These are phyloP conservation scores for Pogostemon cablin DNA, from an alignment of 257 asterid genomes.

Conservation along the genomic window DNA sequence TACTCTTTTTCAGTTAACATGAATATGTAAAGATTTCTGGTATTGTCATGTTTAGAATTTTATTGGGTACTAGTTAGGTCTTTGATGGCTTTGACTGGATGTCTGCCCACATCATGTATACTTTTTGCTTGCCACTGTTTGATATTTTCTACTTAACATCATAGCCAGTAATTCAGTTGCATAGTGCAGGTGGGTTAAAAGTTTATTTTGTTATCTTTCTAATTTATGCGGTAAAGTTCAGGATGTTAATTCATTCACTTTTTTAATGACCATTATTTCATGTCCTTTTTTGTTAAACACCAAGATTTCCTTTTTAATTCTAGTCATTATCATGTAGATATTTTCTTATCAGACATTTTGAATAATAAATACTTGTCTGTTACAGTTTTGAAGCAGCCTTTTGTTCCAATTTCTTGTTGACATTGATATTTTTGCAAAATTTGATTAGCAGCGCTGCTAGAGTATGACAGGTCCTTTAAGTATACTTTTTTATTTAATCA, in stretches of 20 bases:
- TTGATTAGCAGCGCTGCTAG: not conserved
- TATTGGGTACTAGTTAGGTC: not conserved
- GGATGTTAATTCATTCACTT: not conserved
- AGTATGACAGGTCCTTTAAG: not conserved
- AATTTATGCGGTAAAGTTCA: not conserved
- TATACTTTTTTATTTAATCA: not conserved
- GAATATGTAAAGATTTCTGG: not conserved
- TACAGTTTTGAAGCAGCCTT: not conserved
- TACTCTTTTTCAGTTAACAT: not conserved
- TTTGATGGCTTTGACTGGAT: not conserved
- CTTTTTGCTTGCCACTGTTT: not conserved
- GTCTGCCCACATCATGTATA: not conserved
- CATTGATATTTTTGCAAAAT: not conserved
- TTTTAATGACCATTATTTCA: conserved; percentile 2
- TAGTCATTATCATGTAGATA: not conserved
- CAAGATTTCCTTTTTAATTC: not conserved
- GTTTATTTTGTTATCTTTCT: not conserved
- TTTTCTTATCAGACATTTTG: not conserved
- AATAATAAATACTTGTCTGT: not conserved
- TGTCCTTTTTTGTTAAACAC: not conserved
- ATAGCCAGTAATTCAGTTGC: not conserved
- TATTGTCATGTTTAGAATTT: not conserved
- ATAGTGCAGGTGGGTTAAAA: no score
- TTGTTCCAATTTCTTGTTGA: conserved; percentile 3
- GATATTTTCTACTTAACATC: not conserved